Base-by-base conservation (phyloP, 2,329 filamentous ascomycete species). In the Zymoseptoria ardabiliae region DNA sequence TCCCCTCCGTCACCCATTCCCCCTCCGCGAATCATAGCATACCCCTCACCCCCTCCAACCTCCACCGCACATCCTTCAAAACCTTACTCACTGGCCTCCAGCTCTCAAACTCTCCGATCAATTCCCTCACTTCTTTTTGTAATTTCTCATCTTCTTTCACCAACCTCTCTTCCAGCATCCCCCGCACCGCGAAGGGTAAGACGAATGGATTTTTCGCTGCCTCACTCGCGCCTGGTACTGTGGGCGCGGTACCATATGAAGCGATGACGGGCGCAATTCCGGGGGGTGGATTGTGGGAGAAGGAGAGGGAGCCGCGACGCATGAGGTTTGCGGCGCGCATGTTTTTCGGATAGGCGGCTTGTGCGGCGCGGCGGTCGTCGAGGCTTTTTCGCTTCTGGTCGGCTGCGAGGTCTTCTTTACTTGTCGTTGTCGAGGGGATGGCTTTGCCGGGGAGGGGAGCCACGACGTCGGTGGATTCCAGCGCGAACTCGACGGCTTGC, bases 181-280 rank as follows among this genome's bases (percentile, higher is more conserved):
- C 94, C 7, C 94, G 85, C 86, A 99, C 94, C 41, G 94, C 93
- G 87, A 95, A 99, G 0, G 94, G 94, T 13, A 99, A 78, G 58
- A 94, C 87, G 70, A 93, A 97, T 0, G 93, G 93, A 69, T 97
- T 97, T 17, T 86, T 77, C 19, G 64, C 65, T 55, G 67, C 25
- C 61, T 65, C 21, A 62, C 67, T 50, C 41, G 56, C 49, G 53
- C 59, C 59, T 2, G 59, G 60, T 8, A 72, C 69, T 11, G 25
- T 28, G 25, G 25, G 7, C 25, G 25, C 9, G 25, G 7, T 9
- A 57, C 80, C 78, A 61, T 82, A 81, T 1, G 65, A 59, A n/a
- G 68, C 66, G 48, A 73, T 66, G 4, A 67, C 22, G 0, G 72
- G 71, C 3, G 67, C 65, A n/a, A 73, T 70, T 0, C 72, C 72